Evolutionary conservation across 495 filamentous ascomycete species (phyloP).

Genomic region (Penicillium fimorum): DNA sequence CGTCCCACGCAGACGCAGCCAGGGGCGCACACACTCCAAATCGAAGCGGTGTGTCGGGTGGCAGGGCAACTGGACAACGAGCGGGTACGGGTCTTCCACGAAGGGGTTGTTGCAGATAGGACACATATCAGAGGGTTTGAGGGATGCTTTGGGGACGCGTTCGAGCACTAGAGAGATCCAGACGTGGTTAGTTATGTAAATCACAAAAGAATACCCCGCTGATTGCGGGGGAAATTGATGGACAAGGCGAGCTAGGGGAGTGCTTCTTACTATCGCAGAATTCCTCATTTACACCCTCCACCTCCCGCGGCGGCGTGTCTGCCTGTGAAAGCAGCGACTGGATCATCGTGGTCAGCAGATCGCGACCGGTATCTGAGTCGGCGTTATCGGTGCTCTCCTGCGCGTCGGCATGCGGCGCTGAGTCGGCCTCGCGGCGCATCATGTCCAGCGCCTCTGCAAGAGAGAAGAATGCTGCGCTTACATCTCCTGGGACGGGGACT

Average conservation of each 20-base stretch:
- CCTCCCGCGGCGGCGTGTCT: constrained; percentile 61
- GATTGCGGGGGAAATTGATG: not conserved
- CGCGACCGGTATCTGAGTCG: constrained; percentile 26
- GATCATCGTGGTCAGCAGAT: constrained; percentile 61
- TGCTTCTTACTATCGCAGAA: constrained; percentile 63
- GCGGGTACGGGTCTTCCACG: constrained; percentile 71
- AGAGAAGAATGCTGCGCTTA: constrained; percentile 60
- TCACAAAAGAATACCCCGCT: not conserved
- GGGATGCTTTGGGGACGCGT: constrained; percentile 65
- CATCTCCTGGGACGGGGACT: constrained; percentile 68
- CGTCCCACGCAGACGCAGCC: constrained; percentile 82
- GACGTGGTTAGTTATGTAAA: not conserved
- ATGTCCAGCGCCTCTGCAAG: constrained; percentile 58
- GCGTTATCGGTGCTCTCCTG: constrained; percentile 9
- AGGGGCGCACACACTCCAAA: constrained; percentile 90
- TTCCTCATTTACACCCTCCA: constrained; percentile 74
- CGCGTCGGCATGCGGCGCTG: constrained; percentile 15
- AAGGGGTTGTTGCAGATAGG: constrained; percentile 85
- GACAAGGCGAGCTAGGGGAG: not conserved
- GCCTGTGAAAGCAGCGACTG: constrained; percentile 60
- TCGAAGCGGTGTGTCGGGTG: constrained; percentile 81
- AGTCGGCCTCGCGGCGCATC: constrained; percentile 40
- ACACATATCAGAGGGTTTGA: constrained; percentile 69
- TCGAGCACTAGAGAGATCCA: constrained; percentile 58
- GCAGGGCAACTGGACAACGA: constrained; percentile 88